Base-by-base conservation (phyloP, 257 asterid species). In the Solanum pennellii region DNA sequence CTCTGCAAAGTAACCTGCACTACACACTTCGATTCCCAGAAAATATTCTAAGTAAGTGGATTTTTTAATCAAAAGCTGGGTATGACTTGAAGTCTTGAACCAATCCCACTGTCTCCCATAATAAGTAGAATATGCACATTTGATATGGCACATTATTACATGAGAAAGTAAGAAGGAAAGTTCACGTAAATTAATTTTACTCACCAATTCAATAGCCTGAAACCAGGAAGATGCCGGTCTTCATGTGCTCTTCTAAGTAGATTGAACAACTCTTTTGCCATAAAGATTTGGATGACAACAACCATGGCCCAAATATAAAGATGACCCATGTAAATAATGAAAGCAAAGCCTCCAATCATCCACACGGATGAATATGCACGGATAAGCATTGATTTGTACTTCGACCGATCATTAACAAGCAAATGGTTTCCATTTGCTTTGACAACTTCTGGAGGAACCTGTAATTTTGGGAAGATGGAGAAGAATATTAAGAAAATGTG, bases 321-420 rank as follows among this genome's bases (percentile, higher is more conserved):
- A 94, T 97, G 99, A 76, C 99, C 99, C 99, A 97, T 88, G 93
- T 96, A 97, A 59, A 96, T 93, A 74, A 91, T 89, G 56, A 94
- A 92, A 79, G 89, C 94, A 89, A 97, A 96, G 45, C 99, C 99
- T 76, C 95, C 98, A 83, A 97, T 96, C 99, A 97, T 97, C 99
- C 99, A 97, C 49, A 96, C 87, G 29, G 99, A 88, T 88, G 99
- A 97, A 89, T 93, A 90, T 47, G 94, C 89, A 41, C 99, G 98
- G 85, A 94, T 90, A 93, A 95, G 75, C 99, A 97, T 97, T 12
- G 99, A 97, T 92, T 93, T 96, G 94, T 97, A 97, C 93, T 97
- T 97, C 93, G 88, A 95, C 52, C 87, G 88, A 88, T 97, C 99
- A 88, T 97, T 90, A 87, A 94, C 94, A 88, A 97, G 99, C 89